Evolutionary conservation across 164 flowering plant genomes (phyloP), one percentile per base, ranked within the genome.

Genomic region (Nymphaea colorata): DNA sequence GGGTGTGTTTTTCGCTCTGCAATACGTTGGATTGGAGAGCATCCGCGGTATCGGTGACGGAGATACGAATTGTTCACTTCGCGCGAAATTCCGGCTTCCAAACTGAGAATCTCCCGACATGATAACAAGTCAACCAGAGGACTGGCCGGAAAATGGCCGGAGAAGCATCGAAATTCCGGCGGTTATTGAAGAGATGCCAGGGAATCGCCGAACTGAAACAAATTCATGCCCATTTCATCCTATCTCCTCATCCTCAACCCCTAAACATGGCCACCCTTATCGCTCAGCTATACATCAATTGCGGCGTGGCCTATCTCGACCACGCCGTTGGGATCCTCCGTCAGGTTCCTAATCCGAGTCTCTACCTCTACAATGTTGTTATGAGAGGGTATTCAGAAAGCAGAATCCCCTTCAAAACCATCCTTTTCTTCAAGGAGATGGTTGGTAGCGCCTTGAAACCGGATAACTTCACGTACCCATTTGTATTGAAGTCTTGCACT

Each of bases 391-490:
- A 68, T 47, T 42, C 77, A 10, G 60, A 17, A 12, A 66, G 41
- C 51, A 51, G 51, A 5, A 64, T 41, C n/a, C 75, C 77, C 17
- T 57, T 59, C 15, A 41, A 68, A n/a, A 69, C 68, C 47, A 14
- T 77, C n/a, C 8, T 42, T 6, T 12, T 62, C 65, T 77, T 69
- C 60, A 36, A 65, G 4, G 42, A 64, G 11, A 74, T 77, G 80
- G 68, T 73, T 41, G 44, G 16, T 10, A 51, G 8, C n/a, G 93
- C 88, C 69, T 43, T 73, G 67, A 42, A 64, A 42, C 94, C 93
- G 25, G 91, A 87, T 73, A 72, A 77, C 65, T 88, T 84, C 79
- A 91, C 85, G 59, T 76, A 85, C 42, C 85, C 82, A 69, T 82
- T 80, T 71, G 65, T 86, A 63, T 70, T 88, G 76, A 80, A 74